These are phyloP conservation scores for Saksenaea vasiformis DNA, from an alignment of 371 early-diverging fungal species.

Conservation along the genomic window DNA sequence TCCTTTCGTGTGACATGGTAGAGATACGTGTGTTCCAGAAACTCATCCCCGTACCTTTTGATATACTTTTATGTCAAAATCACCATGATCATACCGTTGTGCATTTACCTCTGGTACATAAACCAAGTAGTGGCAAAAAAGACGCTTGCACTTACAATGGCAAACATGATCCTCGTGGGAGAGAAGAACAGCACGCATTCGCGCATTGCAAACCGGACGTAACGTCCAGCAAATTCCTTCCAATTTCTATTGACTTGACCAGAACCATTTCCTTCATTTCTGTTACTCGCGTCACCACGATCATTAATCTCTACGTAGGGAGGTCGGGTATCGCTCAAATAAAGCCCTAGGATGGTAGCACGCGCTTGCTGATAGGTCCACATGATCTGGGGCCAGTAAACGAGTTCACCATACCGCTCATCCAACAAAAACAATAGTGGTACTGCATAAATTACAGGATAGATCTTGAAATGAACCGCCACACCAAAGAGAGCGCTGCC, in stretches of 20 bases:
- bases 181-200: conserved; percentile 39
- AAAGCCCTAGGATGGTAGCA: conserved; percentile 16
- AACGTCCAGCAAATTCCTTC: not conserved
- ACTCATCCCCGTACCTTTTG: conserved; percentile 81
- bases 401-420: conserved; percentile 34
- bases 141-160: conserved; percentile 61
- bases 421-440: conserved; percentile 73
- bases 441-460: conserved; percentile 90
- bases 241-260: not conserved
- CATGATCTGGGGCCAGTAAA: conserved; percentile 28
- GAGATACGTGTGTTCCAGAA: conserved; percentile 88
- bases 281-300: not conserved
- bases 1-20: conserved; percentile 96
- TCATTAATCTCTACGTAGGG: not conserved
- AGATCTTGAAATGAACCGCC: conserved; percentile 97
- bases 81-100: not conserved
- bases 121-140: conserved; percentile 70
- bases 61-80: not conserved
- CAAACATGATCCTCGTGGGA: conserved; percentile 71
- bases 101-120: conserved; percentile 73
- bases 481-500: conserved; percentile 85
- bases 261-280: not conserved
- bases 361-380: conserved; percentile 28
- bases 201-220: not conserved
- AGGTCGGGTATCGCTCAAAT: conserved; percentile 4